Evolutionary conservation across 192 early-diverging fungal species (phyloP).

Genomic region (Globomyces pollinis-pini): DNA sequence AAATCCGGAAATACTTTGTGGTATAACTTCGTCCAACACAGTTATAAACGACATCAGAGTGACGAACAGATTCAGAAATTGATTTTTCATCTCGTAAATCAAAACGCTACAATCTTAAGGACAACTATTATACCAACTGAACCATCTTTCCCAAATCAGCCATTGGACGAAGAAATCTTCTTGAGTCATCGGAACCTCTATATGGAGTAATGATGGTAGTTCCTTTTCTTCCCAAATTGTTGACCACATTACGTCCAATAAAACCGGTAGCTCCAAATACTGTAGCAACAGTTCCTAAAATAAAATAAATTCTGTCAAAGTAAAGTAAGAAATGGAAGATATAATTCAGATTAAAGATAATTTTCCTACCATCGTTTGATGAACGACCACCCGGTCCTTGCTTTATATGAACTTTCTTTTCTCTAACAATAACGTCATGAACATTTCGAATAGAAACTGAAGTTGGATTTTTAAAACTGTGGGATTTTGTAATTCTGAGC

Average conservation of each 20-base stretch:
- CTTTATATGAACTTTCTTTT: conserved; percentile 15
- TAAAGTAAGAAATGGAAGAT: too few relatives aligned
- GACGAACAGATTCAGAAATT: conserved; percentile 74
- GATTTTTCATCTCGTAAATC: conserved; percentile 80
- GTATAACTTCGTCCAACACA: conserved; percentile 85
- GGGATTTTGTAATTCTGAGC: neutral
- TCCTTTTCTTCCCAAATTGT: conserved; percentile 83
- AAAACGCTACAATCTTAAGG: conserved; percentile 55
- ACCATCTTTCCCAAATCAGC: conserved; percentile 94
- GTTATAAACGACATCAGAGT: conserved; percentile 95
- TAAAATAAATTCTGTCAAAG: neutral
- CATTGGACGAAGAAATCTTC: conserved; percentile 80
- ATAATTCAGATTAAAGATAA: too few relatives aligned
- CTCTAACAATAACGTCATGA: conserved; percentile 2
- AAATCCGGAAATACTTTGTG: conserved; percentile 70
- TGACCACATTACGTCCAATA: conserved; percentile 87
- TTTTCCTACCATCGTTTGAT: conserved; percentile 28
- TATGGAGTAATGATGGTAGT: conserved; percentile 87
- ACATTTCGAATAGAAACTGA: neutral
- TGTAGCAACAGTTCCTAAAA: conserved; percentile 75
- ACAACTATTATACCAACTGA: conserved; percentile 53
- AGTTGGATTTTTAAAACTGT: too few relatives aligned
- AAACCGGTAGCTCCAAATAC: conserved; percentile 96
- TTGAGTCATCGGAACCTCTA: conserved; percentile 76
- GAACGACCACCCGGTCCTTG: conserved; percentile 36